A percentile compares a stretch with the other conserved stretches of the same genome.
Evolutionary conservation across 768 basidiomycete genomes (phyloP).

Genomic region (Cytidiella melzeri): DNA sequence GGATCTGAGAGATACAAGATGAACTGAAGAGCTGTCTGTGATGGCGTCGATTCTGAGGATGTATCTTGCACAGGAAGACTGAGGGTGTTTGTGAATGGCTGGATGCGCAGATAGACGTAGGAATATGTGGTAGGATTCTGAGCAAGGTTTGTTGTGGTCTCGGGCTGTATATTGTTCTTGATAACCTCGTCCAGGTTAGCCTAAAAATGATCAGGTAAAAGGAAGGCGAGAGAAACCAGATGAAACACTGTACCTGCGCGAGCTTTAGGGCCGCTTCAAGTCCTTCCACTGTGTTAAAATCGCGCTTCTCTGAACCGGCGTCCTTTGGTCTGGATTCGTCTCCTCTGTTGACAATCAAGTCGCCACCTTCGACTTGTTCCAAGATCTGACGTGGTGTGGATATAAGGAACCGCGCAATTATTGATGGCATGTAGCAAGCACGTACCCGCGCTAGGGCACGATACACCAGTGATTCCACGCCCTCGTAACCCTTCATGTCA

Average conservation of each 20-base stretch:
- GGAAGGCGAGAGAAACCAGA: too few species aligned
- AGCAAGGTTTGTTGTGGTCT: constrained; percentile 23
- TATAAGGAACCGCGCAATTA: not conserved
- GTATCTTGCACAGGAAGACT: constrained; percentile 31
- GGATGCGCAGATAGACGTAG: constrained; percentile 88
- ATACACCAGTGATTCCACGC: constrained; percentile 91
- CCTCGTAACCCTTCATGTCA: constrained; percentile 96
- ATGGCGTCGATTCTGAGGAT: constrained; percentile 18
- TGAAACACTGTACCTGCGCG: constrained; percentile 78
- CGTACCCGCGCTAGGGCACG: constrained; percentile 74
- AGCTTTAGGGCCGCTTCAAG: constrained; percentile 81
- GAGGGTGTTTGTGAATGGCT: constrained; percentile 69
- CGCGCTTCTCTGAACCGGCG: constrained; percentile 40
- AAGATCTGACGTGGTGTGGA: constrained; percentile 49
- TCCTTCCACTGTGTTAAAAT: constrained; percentile 79
- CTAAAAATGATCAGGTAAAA: constrained; percentile 30
- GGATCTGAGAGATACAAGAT: constrained; percentile 69
- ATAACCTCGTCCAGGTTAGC: constrained; percentile 74
- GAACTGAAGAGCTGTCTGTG: constrained; percentile 49
- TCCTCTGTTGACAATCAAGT: constrained; percentile 82
- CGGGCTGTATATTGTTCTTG: constrained; percentile 47
- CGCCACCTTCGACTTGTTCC: constrained; percentile 92
- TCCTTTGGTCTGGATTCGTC: constrained; percentile 71
- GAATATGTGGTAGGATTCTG: constrained; percentile 76
- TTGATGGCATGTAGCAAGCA: not conserved